phyloP scores from a whole-genome alignment of 2,329 filamentous ascomycete genomes.

The Penicillium sp. region DNA sequence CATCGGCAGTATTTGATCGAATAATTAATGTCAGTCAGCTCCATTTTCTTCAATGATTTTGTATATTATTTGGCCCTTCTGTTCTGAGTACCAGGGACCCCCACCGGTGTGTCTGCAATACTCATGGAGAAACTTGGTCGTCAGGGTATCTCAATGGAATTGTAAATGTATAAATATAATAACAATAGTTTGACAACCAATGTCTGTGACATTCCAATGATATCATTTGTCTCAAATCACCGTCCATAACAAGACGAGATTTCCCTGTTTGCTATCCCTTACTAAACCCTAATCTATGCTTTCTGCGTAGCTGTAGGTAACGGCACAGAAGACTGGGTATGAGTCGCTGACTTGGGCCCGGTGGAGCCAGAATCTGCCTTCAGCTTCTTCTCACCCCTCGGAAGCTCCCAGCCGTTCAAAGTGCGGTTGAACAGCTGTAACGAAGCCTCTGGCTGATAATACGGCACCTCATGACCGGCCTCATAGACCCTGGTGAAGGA shows the following conservation, averaged over 20 bases:
- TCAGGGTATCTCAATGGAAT: neutral
- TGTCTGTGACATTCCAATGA: neutral
- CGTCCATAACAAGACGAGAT: no score
- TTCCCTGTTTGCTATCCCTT: no score
- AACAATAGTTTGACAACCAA: neutral
- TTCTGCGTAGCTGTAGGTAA: slow-evolving; percentile 26
- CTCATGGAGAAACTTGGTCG: neutral
- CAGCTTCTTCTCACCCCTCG: slow-evolving; percentile 49
- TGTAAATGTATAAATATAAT: neutral
- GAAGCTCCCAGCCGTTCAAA: slow-evolving; percentile 55
- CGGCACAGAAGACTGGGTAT: slow-evolving; percentile 45
- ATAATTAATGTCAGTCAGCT: slow-evolving; percentile 1
- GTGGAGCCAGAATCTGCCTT: slow-evolving; percentile 39
- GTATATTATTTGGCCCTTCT: slow-evolving; percentile 1
- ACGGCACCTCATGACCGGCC: slow-evolving; percentile 62
- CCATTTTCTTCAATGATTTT: neutral
- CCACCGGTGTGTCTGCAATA: neutral
- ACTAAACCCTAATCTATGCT: neutral
- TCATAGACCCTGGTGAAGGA: slow-evolving; percentile 67
- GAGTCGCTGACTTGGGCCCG: slow-evolving; percentile 45
- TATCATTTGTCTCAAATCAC: neutral
- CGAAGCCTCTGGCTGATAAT: slow-evolving; percentile 58
- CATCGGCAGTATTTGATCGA: neutral
- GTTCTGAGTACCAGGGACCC: neutral
- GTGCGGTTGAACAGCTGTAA: slow-evolving; percentile 62